Evolutionary conservation across 1,284 basidiomycete genomes (phyloP), one percentile per base, ranked within the genome.

Genomic region (Trametes sp.): DNA sequence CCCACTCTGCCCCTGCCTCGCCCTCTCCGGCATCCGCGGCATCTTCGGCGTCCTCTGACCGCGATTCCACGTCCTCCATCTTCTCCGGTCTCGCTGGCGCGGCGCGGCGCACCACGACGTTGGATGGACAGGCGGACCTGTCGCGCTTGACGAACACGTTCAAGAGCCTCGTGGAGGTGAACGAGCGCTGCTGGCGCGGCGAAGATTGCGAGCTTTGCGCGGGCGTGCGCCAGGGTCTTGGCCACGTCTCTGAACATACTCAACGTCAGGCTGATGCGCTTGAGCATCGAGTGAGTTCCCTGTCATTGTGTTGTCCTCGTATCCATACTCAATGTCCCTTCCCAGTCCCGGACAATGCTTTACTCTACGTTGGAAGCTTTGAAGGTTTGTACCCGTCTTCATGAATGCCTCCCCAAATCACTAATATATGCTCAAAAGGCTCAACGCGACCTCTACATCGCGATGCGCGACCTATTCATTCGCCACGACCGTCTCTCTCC

Each of bases 391-490:
- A 3, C 16, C 24, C 55, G 9, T 16, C n/a, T 35, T 63, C 8
- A 8, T 28, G 9, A 0, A 21, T 62, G 4, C 21, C 29, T 2
- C 28, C 38, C 73, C 4, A 6, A 1, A 28, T 74, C 59, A 61
- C 67, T 59, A 4, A 70, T 59, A 19, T 14, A 26, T 45, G 9
- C 11, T 58, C 75, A 44, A 79, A 2, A 95, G 87, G 79, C 80
- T 53, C 94, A 98, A 75, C 87, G 95, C 44, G 96, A 98, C 73
- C 81, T 98, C 4, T 96, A 95, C 74, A 80, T 93, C 45, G 88
- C 93, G 9, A 89, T 92, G 74, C 87, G 92, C 23, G 94, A 96
- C 70, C 81, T 97, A 4, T 92, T 96, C 73, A 80, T 87, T 50
- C 87, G 95, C 24, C 90, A 95, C 69, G 92, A 94, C 62, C 87